These are phyloP conservation scores for Leccinum griseonigrum DNA, from an alignment of 1,284 basidiomycete species.

Conservation along the genomic window DNA sequence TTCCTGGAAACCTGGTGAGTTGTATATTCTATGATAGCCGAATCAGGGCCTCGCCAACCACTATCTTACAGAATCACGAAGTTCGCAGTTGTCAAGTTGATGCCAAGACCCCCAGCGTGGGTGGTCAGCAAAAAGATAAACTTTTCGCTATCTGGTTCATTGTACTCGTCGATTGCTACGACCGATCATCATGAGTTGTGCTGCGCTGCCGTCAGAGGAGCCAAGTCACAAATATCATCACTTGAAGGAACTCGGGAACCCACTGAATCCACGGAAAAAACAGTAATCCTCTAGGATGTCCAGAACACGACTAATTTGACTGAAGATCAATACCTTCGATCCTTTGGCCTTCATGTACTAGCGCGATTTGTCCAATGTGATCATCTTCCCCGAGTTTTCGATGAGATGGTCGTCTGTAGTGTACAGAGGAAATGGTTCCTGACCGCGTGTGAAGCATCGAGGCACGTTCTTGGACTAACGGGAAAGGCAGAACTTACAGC, in stretches of 20 bases:
- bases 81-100: slow-evolving; percentile 95
- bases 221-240: not conserved
- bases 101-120: slow-evolving; percentile 96
- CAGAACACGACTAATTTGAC: slow-evolving; percentile 93
- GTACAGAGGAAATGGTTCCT: slow-evolving; percentile 97
- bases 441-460: not conserved
- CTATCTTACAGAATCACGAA: slow-evolving; percentile 97
- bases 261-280: slow-evolving; percentile 87
- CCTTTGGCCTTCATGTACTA: slow-evolving; percentile 89
- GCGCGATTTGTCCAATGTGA: slow-evolving; percentile 94
- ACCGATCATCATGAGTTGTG: slow-evolving; percentile 87
- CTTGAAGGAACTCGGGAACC: slow-evolving; percentile 31
- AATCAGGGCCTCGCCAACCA: slow-evolving; percentile 65
- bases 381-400: slow-evolving; percentile 96
- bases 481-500: slow-evolving; percentile 51
- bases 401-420: slow-evolving; percentile 98
- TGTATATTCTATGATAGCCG: not conserved
- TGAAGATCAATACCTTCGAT: slow-evolving; percentile 95
- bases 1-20: slow-evolving; percentile 55
- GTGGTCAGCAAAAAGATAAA: slow-evolving; percentile 98
- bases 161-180: slow-evolving; percentile 95
- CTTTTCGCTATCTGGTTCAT: slow-evolving; percentile 92
- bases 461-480: not conserved
- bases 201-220: slow-evolving; percentile 77
- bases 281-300: slow-evolving; percentile 99